Conservation (phyloP, 2,329 filamentous ascomycete species). For the Hymenoscyphus fraxineus region DNA sequence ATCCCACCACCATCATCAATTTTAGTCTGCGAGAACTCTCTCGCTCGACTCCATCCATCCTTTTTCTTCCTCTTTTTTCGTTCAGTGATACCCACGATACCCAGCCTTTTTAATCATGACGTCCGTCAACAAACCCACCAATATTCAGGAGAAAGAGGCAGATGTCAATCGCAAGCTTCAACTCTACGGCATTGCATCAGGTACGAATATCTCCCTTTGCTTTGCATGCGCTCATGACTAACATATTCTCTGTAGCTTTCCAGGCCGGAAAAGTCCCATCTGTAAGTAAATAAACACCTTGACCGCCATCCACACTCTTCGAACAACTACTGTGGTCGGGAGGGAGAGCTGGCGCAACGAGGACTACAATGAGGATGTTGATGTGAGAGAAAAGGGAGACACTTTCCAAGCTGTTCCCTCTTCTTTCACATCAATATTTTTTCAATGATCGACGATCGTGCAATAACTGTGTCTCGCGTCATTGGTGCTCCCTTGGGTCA, state of each 20-base stretch:
- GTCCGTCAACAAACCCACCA: slow-evolving; percentile 31
- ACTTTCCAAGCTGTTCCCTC: background rate
- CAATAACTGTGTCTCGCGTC: background rate
- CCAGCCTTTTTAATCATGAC: slow-evolving; percentile 6
- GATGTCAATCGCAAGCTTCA: slow-evolving; percentile 93
- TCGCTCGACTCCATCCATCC: background rate
- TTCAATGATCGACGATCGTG: background rate
- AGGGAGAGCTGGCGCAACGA: background rate
- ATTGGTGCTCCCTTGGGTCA: background rate
- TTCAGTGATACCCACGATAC: slow-evolving; percentile 8
- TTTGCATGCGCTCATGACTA: slow-evolving; percentile 6
- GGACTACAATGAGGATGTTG: background rate
- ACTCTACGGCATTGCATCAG: slow-evolving; percentile 80
- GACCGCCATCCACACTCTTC: background rate
- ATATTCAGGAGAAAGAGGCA: slow-evolving; percentile 31
- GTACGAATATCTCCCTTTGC: slow-evolving; percentile 39
- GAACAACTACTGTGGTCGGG: background rate
- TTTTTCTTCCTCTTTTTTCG: background rate
- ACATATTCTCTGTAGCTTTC: slow-evolving; percentile 57
- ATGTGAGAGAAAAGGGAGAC: background rate
- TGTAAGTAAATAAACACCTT: slow-evolving; percentile 20
- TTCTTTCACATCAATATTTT: background rate
- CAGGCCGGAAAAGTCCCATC: slow-evolving; percentile 86
- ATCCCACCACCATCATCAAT: background rate
- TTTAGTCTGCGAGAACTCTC: background rate